Evolutionary conservation across 352 stramenopile species (phyloP), one percentile per base, ranked within the genome.

Genomic region (Pythium sp.): DNA sequence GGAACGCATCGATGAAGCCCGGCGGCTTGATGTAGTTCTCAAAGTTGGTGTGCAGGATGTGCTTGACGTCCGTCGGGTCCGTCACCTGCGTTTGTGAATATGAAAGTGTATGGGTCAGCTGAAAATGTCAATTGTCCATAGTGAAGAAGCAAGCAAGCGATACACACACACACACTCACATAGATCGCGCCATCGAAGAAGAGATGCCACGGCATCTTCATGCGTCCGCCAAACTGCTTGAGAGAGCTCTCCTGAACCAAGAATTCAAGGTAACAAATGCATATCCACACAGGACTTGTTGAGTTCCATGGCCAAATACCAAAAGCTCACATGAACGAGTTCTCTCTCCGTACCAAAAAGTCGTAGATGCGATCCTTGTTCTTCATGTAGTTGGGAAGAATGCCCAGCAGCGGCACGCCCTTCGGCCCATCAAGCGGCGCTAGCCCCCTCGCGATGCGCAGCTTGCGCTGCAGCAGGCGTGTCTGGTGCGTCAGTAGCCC

Each of bases 11-110:
- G 22, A 87, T 73, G 58, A 92, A 87, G 7, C 81, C 76, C 47
- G 84, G 70, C 5, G 81, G 80, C 70, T 90, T 89, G 59, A 92
- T 73, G 71, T 89, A 92, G 58, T 92, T 92, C 62, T 68, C 65
- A 58, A 86, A 79, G 32, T 90, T 88, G 0, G 80, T 89, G 14
- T 76, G 69, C 32, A 92, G 67, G 14, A 92, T 77, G 72, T 90
- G 73, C 64, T 90, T 72, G 9, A 90, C 74, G 58, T 92, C 82
- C 20, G 72, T 70, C 11, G 84, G 78, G 26, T 81, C 73, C 3
- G 77, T 82, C 55, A 87, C 74, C 72, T 82, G 4, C 15, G 41
- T 47, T 11, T 41, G 11, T 41, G 36, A 41, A 57, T 12, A 22
- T 1, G n/a, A 20, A 14, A 12, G 8, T 14, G 15, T 5, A 4